A percentile compares a stretch with the other conserved stretches of the same genome.
Evolutionary conservation across 2,329 filamentous ascomycete genomes (phyloP).

Genomic region (Fusarium newnesense): DNA sequence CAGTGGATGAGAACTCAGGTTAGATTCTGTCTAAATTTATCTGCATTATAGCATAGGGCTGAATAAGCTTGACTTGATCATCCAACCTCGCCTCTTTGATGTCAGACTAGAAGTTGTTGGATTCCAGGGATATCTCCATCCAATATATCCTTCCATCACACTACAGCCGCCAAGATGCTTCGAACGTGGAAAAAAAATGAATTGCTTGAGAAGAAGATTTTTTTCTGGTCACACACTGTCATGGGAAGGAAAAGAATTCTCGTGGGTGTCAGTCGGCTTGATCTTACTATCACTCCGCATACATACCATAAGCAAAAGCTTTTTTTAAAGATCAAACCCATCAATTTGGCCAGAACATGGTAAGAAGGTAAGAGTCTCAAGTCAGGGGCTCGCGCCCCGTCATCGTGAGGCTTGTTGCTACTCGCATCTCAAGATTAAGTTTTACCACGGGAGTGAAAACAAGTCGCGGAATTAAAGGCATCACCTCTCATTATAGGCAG

Average conservation of each 20-base stretch:
- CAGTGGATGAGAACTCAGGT: background rate
- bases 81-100: background rate
- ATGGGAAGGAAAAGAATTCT: too few species aligned
- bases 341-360: background rate
- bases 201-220: background rate
- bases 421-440: background rate
- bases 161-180: background rate
- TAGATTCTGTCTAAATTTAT: background rate
- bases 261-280: too few species aligned
- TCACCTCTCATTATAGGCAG: background rate
- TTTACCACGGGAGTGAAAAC: accelerated
- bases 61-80: background rate
- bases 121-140: background rate
- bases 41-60: background rate
- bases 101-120: background rate
- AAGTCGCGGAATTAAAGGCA: background rate
- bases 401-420: background rate
- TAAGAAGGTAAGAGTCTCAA: background rate
- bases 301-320: background rate
- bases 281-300: too few species aligned
- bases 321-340: background rate
- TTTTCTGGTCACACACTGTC: too few species aligned
- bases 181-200: background rate
- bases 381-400: accelerated
- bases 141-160: background rate